These are phyloP conservation scores for Ruellia speciosa DNA, from an alignment of 305 asterid genomes.

Conservation along the genomic window DNA sequence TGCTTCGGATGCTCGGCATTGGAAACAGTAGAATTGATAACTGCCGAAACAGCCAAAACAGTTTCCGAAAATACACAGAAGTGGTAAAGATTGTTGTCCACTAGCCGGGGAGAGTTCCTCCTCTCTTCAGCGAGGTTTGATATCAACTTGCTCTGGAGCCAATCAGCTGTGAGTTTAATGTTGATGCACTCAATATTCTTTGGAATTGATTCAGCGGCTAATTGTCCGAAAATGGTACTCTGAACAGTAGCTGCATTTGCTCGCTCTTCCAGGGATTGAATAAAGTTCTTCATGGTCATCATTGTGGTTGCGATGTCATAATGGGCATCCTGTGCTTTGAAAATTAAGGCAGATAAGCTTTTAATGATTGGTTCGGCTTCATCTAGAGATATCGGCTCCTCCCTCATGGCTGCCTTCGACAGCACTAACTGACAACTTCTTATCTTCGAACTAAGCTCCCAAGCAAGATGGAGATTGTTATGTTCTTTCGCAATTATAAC, in stretches of 20 bases:
- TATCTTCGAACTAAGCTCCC: conserved; percentile 48
- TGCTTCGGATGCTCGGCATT: conserved; percentile 46
- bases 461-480: conserved; percentile 46
- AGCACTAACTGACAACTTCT: conserved; percentile 41
- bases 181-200: conserved; percentile 40
- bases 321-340: conserved; percentile 44
- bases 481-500: conserved; percentile 47
- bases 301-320: conserved; percentile 51
- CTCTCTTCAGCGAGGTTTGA: conserved; percentile 29
- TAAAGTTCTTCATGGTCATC: conserved; percentile 45
- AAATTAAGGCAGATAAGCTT: conserved; percentile 41
- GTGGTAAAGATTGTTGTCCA: conserved; percentile 47
- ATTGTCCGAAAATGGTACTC: conserved; percentile 37
- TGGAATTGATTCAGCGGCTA: conserved; percentile 41
- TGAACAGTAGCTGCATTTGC: conserved; percentile 38
- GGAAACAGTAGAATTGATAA: conserved; percentile 40
- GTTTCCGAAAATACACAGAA: conserved; percentile 49
- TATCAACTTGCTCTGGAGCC: conserved; percentile 30
- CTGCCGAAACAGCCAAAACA: conserved; percentile 37
- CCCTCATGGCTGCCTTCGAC: conserved; percentile 43
- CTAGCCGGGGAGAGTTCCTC: conserved; percentile 36
- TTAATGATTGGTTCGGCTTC: conserved; percentile 43
- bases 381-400: conserved; percentile 32
- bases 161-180: conserved; percentile 36
- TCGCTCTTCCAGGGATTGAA: conserved; percentile 48